Base-by-base conservation (phyloP, 2,329 filamentous ascomycete genomes). In the Calonectria henricotiae region DNA sequence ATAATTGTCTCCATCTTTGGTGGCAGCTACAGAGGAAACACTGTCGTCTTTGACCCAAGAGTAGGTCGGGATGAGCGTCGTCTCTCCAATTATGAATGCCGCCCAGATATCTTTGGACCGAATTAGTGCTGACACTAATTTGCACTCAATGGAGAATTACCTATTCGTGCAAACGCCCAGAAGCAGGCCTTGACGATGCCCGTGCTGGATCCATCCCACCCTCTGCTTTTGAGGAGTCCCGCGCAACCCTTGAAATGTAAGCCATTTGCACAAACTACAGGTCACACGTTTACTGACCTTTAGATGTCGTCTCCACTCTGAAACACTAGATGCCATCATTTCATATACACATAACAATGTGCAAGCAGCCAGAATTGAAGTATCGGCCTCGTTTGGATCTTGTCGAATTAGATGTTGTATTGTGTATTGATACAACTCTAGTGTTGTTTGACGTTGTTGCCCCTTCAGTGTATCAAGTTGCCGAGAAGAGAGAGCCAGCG, bases 241-340 rank as follows among this genome's bases (percentile, higher is more conserved):
- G 51, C 51, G 20, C 51, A 55, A 5, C 51, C 51, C 51, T 55
- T 5, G 9, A 4, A 15, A 6, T 13, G n/a, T 54, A 54, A 54
- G 49, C 20, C 1, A 20, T 11, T 15, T 20, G 9, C 4, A 11
- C 5, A 32, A n/a, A 1, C n/a, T 7, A 2, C 5, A 1, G 2
- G n/a, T 54, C 11, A 1, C n/a, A 3, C 27, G 25, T 20, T 23
- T 3, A 25, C n/a, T 3, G 5, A 55, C 51, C 32, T 55, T 55
- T n/a, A 55, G 51, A 39, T 55, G 51, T 17, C 51, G 51, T 6
- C 51, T 55, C 51, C 51, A 55, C 12, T 55, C 51, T 6, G 51
- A 37, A 39, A 55, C 51, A 9, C 51, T 55, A 0, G 51, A 55
- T 37, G 51, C 51, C 51, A 55, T 55, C 51, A 55, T 55, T 39